phyloP scores from a whole-genome alignment of 2,329 filamentous ascomycete genomes.

The Aspergillus phoenicis region DNA sequence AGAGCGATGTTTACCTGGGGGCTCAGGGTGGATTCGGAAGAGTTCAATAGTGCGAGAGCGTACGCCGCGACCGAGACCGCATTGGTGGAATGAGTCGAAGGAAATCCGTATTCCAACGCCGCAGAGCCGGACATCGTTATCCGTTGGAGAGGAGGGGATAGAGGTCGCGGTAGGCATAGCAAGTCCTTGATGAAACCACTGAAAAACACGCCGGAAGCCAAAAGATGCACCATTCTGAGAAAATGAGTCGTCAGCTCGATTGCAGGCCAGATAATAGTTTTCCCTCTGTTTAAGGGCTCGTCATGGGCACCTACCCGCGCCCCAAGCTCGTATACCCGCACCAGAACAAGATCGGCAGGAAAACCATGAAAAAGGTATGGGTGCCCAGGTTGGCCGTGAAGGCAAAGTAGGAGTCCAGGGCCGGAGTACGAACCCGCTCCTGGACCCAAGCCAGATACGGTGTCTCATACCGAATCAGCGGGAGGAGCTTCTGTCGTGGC shows the following conservation, averaged over 20 bases:
- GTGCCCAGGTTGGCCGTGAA: constrained; percentile 95
- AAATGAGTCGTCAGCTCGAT: constrained; percentile 16
- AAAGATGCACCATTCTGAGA: constrained; percentile 64
- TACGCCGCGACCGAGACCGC: constrained; percentile 93
- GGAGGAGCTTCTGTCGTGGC: constrained; percentile 78
- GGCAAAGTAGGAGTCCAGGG: constrained; percentile 94
- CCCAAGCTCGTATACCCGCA: constrained; percentile 84
- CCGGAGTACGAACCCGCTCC: constrained; percentile 73
- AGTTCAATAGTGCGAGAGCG: constrained; percentile 69
- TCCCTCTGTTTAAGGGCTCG: not conserved
- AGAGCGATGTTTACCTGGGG: constrained; percentile 63
- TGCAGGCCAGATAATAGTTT: not conserved
- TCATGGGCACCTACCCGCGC: constrained; percentile 68
- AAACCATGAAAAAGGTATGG: constrained; percentile 98
- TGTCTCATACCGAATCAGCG: constrained; percentile 90
- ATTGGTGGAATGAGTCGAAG: constrained; percentile 95
- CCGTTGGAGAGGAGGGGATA: constrained; percentile 87
- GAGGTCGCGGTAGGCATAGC: constrained; percentile 84
- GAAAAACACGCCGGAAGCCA: constrained; percentile 78
- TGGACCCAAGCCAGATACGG: constrained; percentile 89
- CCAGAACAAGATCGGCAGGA: constrained; percentile 94
- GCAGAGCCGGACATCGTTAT: constrained; percentile 98
- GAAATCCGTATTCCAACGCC: constrained; percentile 94
- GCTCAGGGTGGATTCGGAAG: constrained; percentile 64
- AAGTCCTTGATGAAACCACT: constrained; percentile 95